A percentile compares a stretch with the other conserved stretches of the same genome.
Conservation (phyloP, 2,329 filamentous ascomycete species). For the Phyllosticta ampelicida region DNA sequence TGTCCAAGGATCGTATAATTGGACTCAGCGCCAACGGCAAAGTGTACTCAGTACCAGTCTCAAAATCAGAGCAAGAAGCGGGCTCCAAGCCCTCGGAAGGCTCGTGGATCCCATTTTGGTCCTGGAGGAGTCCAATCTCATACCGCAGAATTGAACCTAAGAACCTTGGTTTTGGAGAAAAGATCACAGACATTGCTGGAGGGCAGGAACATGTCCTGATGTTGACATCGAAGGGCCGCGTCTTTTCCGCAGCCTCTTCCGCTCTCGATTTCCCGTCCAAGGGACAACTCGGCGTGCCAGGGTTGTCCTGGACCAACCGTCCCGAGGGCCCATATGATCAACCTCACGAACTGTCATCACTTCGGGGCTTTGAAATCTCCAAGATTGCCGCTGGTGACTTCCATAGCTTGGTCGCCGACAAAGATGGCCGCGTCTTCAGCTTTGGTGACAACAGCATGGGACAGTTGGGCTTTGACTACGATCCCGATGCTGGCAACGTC, state of each 20-base stretch:
- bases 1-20: constrained; percentile 76
- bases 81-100: constrained; percentile 54
- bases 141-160: constrained; percentile 63
- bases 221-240: constrained; percentile 70
- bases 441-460: constrained; percentile 89
- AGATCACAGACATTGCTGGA: constrained; percentile 59
- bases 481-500: constrained; percentile 48
- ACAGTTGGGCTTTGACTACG: constrained; percentile 76
- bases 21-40: constrained; percentile 62
- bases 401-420: constrained; percentile 72
- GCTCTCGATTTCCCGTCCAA: constrained; percentile 65
- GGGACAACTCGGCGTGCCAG: constrained; percentile 81
- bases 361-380: constrained; percentile 59
- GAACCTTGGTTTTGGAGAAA: constrained; percentile 57
- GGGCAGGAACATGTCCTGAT: constrained; percentile 81
- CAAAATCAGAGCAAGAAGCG: constrained; percentile 56
- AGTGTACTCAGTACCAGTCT: constrained; percentile 76
- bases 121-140: constrained; percentile 45
- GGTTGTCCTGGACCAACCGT: constrained; percentile 66
- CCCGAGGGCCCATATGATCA: constrained; percentile 70
- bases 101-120: constrained; percentile 69
- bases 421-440: constrained; percentile 64
- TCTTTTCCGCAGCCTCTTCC: constrained; percentile 81
- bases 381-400: constrained; percentile 76
- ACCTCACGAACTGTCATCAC: constrained; percentile 63